Evolutionary conservation across 805 yeast species (phyloP).

Genomic region (Starmerella vitae): DNA sequence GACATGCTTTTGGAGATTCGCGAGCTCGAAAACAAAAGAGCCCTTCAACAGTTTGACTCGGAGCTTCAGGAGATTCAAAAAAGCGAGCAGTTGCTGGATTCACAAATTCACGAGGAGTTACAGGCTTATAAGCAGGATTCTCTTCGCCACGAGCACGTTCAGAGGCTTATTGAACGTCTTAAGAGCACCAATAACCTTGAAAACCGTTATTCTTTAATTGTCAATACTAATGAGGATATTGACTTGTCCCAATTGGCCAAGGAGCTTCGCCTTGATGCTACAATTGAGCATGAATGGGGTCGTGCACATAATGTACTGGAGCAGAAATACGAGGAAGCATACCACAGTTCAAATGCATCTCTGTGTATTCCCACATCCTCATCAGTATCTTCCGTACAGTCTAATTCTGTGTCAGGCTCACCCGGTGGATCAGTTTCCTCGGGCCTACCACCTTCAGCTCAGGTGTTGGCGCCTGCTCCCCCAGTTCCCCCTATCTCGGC

Average conservation of each 20-base stretch:
- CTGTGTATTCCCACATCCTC: no score
- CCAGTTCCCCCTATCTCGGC: no score
- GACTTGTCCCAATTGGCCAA: not conserved
- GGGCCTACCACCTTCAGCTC: no score
- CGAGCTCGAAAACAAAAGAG: constrained; percentile 7
- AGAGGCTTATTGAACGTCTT: constrained; percentile 2
- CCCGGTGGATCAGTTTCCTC: no score
- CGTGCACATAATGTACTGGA: constrained; percentile 28
- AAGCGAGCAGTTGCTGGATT: constrained; percentile 4
- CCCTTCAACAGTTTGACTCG: constrained; percentile 16
- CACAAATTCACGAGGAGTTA: not conserved
- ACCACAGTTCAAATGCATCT: no score
- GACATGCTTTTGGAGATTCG: constrained; percentile 10
- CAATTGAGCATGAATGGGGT: constrained; percentile 28
- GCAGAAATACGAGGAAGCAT: constrained; percentile 27
- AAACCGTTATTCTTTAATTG: constrained; percentile 3
- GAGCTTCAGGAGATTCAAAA: constrained; percentile 9
- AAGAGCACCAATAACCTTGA: not conserved
- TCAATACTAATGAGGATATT: not conserved
- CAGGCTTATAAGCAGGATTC: not conserved
- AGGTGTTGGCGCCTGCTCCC: no score
- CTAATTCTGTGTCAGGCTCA: no score
- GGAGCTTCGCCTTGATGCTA: constrained; percentile 14
- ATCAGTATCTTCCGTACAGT: no score
- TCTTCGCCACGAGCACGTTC: not conserved